Conservation (phyloP, 2,329 filamentous ascomycete species). For the Phaeosphaeria sp. region DNA sequence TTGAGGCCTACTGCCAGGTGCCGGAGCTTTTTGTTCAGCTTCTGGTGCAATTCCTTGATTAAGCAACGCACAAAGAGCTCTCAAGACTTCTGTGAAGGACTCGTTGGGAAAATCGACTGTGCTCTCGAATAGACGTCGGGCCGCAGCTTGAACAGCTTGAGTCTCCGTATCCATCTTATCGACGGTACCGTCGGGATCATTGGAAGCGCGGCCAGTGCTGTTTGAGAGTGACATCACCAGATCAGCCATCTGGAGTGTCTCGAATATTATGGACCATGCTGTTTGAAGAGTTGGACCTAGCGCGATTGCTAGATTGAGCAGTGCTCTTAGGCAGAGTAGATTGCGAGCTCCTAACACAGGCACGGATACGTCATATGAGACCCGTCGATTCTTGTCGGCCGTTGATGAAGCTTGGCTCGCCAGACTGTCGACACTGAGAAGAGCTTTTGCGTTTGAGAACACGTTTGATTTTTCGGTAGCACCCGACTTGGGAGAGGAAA, state of each 20-base stretch:
- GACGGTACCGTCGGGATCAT: constrained; percentile 30
- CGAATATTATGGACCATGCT: constrained; percentile 90
- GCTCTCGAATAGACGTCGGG: constrained; percentile 86
- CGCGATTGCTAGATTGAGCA: constrained; percentile 95
- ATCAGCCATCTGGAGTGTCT: constrained; percentile 91
- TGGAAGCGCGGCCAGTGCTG: constrained; percentile 14
- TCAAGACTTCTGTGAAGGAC: constrained; percentile 78
- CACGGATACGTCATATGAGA: constrained; percentile 57
- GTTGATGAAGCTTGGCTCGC: constrained; percentile 63
- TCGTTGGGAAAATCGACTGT: constrained; percentile 88
- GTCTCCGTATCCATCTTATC: constrained; percentile 74
- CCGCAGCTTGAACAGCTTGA: constrained; percentile 86
- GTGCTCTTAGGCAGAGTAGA: constrained; percentile 83
- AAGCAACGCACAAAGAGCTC: constrained; percentile 76
- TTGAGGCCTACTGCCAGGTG: constrained; percentile 31
- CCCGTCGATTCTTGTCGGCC: constrained; percentile 66
- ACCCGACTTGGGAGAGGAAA: constrained; percentile 46
- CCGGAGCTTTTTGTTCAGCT: constrained; percentile 33
- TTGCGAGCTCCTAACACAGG: constrained; percentile 82
- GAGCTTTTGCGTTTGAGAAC: constrained; percentile 72
- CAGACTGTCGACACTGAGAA: constrained; percentile 76
- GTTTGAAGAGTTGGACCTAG: constrained; percentile 84
- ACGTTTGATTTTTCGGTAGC: constrained; percentile 64
- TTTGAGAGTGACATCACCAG: constrained; percentile 71
- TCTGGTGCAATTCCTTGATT: constrained; percentile 38